Evolutionary conservation across 1,284 basidiomycete species (phyloP), one percentile per base, ranked within the genome.

Genomic region (Boletellus sp.): DNA sequence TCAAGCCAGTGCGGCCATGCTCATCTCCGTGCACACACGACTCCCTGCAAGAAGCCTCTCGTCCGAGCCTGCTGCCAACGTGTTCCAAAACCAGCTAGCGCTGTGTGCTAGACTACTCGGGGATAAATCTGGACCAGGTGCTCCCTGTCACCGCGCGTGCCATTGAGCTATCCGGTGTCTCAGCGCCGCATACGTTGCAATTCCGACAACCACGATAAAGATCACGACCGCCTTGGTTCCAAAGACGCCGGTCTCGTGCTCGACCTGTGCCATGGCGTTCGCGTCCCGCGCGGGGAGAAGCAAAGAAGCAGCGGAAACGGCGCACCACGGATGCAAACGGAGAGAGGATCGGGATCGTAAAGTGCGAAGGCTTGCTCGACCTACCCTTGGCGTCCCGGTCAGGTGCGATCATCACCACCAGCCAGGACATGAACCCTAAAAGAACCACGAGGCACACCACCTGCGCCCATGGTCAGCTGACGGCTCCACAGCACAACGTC

Each of bases 261-360:
- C 83, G 19, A 83, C 75, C 83, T 86, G 53, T 2, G 41, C 22
- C 44, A 19, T 18, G 36, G 28, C 21, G 18, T 47, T 69, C 52
- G 55, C 45, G 43, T n/a, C 13, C 47, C 42, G 19, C 11, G 2
- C 21, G 37, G 32, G 32, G 39, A 24, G 16, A 24, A 18, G 8
- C 19, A 8, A 46, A 46, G 43, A 45, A 35, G 33, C 15, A 30
- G 30, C 24, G 8, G n/a, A 21, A 50, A 38, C 35, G 2, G 71
- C 78, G 49, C 49, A 85, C 84, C 57, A 86, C 83, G 4, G 83
- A 85, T 2, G 83, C 77, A 57, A 85, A 86, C 0, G 84, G 83
- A 0, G 84, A 86, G 18, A 86, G 60, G 6, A 86, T 79, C 5
- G 83, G 83, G n/a, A 86, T 80, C 1, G 84, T 85, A 60, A 85